phyloP scores from a whole-genome alignment of 805 yeast genomes.

The Metschnikowia sp. region DNA sequence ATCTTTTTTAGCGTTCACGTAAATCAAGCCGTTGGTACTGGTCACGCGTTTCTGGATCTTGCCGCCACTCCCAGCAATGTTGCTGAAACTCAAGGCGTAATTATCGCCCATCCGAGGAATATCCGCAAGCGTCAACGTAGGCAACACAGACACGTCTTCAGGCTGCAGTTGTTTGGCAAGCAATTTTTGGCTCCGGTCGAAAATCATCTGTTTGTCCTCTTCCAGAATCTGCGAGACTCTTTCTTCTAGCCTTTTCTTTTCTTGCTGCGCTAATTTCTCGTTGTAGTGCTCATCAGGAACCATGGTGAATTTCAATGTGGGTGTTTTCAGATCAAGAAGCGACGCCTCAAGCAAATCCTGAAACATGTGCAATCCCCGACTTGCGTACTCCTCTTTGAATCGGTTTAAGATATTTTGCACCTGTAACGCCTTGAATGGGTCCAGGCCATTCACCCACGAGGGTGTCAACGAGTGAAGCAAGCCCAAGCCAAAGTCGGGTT shows the following conservation, averaged over 20 bases:
- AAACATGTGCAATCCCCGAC: slow-evolving; percentile 52
- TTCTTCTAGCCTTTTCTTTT: slow-evolving; percentile 45
- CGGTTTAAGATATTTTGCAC: slow-evolving; percentile 57
- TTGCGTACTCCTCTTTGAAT: slow-evolving; percentile 60
- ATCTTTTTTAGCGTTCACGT: slow-evolving; percentile 64
- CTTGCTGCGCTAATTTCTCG: slow-evolving; percentile 50
- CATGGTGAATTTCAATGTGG: slow-evolving; percentile 73
- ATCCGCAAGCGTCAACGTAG: slow-evolving; percentile 71
- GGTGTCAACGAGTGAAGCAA: slow-evolving; percentile 72
- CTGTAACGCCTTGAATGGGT: slow-evolving; percentile 66
- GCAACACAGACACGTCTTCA: slow-evolving; percentile 77
- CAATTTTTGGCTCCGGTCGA: slow-evolving; percentile 56
- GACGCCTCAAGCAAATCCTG: slow-evolving; percentile 53
- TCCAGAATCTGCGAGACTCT: slow-evolving; percentile 46
- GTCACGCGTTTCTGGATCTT: slow-evolving; percentile 48
- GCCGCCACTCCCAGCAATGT: slow-evolving; percentile 28
- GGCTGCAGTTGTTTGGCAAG: slow-evolving; percentile 60
- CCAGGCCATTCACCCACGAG: slow-evolving; percentile 79
- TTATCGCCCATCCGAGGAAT: slow-evolving; percentile 57
- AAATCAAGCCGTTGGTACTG: slow-evolving; percentile 78
- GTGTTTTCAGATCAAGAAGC: slow-evolving; percentile 42
- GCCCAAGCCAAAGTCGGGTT: slow-evolving; percentile 84
- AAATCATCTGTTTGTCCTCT: slow-evolving; percentile 56
- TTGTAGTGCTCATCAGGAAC: slow-evolving; percentile 61
- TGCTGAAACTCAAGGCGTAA: slow-evolving; percentile 26